phyloP scores from a whole-genome alignment of 73 alveolate genomes.

The Durusdinium trenchii region DNA sequence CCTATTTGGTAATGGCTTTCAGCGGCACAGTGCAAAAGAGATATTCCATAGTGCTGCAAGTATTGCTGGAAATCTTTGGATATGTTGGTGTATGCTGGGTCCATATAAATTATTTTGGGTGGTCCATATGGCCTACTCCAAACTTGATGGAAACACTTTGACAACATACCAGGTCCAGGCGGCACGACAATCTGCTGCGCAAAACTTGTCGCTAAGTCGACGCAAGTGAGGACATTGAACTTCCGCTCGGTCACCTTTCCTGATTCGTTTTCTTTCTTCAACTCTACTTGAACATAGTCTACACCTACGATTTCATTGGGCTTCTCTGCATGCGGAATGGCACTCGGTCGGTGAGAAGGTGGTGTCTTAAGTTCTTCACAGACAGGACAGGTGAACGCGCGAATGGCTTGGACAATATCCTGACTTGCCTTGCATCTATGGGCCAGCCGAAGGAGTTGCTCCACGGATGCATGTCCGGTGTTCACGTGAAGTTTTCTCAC shows the following conservation, averaged over 20 bases:
- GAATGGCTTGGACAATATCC: neutral
- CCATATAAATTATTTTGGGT: neutral
- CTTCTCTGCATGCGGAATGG: neutral
- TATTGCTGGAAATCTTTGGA: neutral
- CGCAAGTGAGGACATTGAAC: neutral
- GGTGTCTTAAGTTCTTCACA: constrained; percentile 24
- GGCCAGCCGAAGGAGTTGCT: neutral
- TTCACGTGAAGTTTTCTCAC: too few species aligned
- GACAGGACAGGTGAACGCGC: neutral
- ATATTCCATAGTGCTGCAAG: neutral
- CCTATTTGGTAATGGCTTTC: neutral
- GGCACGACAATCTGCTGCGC: constrained; percentile 1
- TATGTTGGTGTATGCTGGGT: neutral
- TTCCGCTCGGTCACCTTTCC: neutral
- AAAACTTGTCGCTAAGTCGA: neutral
- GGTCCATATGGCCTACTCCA: neutral
- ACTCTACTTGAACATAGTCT: constrained; percentile 30
- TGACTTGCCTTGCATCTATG: neutral
- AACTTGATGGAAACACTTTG: neutral
- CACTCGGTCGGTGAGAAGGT: neutral
- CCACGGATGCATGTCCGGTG: constrained; percentile 7
- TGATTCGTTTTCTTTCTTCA: neutral
- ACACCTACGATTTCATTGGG: neutral
- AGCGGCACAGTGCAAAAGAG: neutral
- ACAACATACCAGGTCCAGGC: neutral